A percentile compares a stretch with the other conserved stretches of the same genome.
These are phyloP conservation scores for Phytophthora boehmeriae DNA, from an alignment of 352 stramenopile species.

Conservation along the genomic window DNA sequence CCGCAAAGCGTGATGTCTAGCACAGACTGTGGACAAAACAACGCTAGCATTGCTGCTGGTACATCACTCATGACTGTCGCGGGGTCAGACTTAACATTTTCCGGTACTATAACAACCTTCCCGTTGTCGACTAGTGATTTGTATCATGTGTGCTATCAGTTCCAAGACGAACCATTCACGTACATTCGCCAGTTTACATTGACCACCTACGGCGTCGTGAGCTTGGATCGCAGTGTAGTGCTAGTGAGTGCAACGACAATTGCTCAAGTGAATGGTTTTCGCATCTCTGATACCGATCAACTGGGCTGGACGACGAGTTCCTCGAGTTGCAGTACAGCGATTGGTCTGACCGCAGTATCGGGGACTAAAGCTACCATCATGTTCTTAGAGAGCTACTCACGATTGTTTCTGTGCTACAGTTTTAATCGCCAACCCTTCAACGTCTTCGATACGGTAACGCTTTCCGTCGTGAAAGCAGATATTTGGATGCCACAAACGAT, in stretches of 20 bases:
- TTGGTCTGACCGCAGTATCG: slow-evolving; percentile 36
- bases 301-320: slow-evolving; percentile 56
- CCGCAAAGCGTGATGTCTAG: slow-evolving; percentile 48
- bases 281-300: slow-evolving; percentile 50
- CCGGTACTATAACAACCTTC: slow-evolving; percentile 42
- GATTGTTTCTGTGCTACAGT: slow-evolving; percentile 66
- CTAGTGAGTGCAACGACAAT: slow-evolving; percentile 49
- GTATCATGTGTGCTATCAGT: slow-evolving; percentile 78
- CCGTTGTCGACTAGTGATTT: slow-evolving; percentile 44
- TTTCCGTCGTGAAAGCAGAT: slow-evolving; percentile 48
- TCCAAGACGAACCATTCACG: slow-evolving; percentile 67
- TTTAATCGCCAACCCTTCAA: slow-evolving; percentile 65
- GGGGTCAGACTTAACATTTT: slow-evolving; percentile 33
- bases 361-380: slow-evolving; percentile 35
- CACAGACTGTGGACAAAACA: slow-evolving; percentile 44
- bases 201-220: slow-evolving; percentile 48
- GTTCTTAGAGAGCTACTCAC: slow-evolving; percentile 40
- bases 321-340: slow-evolving; percentile 39
- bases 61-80: slow-evolving; percentile 44
- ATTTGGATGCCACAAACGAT: slow-evolving; percentile 56
- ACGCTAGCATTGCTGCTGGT: slow-evolving; percentile 45
- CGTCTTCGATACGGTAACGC: slow-evolving; percentile 41
- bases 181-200: slow-evolving; percentile 51
- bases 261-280: slow-evolving; percentile 55
- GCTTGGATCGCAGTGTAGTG: slow-evolving; percentile 51